Conservation (phyloP, 768 basidiomycete genomes). For the Mycena maculata region DNA sequence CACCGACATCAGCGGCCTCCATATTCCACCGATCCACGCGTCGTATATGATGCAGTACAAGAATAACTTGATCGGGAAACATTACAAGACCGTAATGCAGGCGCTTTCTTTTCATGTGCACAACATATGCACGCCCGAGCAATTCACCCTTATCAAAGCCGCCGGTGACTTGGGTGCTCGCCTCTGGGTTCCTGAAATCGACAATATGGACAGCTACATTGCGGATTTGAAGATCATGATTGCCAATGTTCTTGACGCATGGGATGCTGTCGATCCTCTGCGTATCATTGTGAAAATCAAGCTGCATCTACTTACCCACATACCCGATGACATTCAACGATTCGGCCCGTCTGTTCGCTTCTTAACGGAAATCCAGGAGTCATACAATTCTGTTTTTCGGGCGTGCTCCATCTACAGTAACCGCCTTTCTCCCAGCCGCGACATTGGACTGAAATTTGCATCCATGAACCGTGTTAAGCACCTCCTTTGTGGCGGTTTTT, state of each 20-base stretch:
- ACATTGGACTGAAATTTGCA: conserved; percentile 44
- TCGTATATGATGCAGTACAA: conserved; percentile 48
- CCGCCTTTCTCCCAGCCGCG: conserved; percentile 49
- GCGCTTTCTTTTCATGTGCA: conserved; percentile 44
- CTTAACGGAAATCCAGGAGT: conserved; percentile 51
- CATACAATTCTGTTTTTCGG: conserved; percentile 53
- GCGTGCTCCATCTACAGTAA: conserved; percentile 49
- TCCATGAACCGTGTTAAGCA: conserved; percentile 47
- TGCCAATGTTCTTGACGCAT: conserved; percentile 52
- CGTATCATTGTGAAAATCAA: conserved; percentile 40
- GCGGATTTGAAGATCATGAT: conserved; percentile 34
- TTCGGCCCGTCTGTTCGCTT: conserved; percentile 49
- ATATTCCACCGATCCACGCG: conserved; percentile 34
- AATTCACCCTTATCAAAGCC: conserved; percentile 38
- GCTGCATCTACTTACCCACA: conserved; percentile 47
- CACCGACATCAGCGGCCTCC: conserved; percentile 31
- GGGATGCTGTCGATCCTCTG: conserved; percentile 44
- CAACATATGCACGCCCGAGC: conserved; percentile 31
- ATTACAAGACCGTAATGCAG: conserved; percentile 49
- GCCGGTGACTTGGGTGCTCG: conserved; percentile 40
- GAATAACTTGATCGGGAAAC: conserved; percentile 23
- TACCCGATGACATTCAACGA: conserved; percentile 41
- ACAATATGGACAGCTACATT: conserved; percentile 41
- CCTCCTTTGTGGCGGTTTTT: conserved; percentile 46
- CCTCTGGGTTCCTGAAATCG: conserved; percentile 48